phyloP scores from a whole-genome alignment of 2,329 filamentous ascomycete species.

The Colletotrichum cereale region DNA sequence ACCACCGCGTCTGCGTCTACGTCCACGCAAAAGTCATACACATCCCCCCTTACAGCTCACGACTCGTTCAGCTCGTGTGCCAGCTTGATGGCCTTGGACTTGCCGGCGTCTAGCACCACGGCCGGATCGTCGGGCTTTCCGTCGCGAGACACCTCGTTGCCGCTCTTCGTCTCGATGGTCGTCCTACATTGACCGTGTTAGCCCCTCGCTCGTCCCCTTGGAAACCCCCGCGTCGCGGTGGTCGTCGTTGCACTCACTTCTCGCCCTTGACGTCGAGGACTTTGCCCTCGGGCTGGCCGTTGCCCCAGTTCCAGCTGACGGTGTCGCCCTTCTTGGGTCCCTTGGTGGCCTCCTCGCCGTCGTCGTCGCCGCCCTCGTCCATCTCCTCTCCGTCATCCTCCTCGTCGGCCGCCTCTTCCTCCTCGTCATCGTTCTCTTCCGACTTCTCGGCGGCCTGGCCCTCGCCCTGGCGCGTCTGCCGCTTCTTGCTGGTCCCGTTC shows the following conservation, averaged over 20 bases:
- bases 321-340: constrained; percentile 56
- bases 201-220: fast-evolving
- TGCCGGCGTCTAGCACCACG: constrained; percentile 53
- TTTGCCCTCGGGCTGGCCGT: constrained; percentile 57
- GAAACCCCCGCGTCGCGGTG: no score
- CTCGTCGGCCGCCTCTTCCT: constrained; percentile 28
- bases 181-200: constrained; percentile 44
- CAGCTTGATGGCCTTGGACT: constrained; percentile 57
- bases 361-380: constrained; percentile 29
- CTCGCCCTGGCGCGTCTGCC: constrained; percentile 42
- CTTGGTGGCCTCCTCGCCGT: constrained; percentile 44
- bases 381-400: constrained; percentile 38
- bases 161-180: constrained; percentile 55
- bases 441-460: constrained; percentile 41
- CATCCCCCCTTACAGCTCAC: not conserved
- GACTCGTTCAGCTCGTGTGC: constrained; percentile 54
- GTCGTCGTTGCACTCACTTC: constrained; percentile 50
- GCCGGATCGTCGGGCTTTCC: constrained; percentile 57
- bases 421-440: constrained; percentile 22
- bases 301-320: constrained; percentile 62
- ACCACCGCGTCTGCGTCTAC: no score
- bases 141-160: constrained; percentile 56
- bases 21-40: no score
- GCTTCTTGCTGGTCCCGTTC: constrained; percentile 43
- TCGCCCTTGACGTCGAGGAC: constrained; percentile 59